A percentile compares a stretch with the other conserved stretches of the same genome.
phyloP scores from a whole-genome alignment of 2,329 filamentous ascomycete species.

The Xylariales sp. region DNA sequence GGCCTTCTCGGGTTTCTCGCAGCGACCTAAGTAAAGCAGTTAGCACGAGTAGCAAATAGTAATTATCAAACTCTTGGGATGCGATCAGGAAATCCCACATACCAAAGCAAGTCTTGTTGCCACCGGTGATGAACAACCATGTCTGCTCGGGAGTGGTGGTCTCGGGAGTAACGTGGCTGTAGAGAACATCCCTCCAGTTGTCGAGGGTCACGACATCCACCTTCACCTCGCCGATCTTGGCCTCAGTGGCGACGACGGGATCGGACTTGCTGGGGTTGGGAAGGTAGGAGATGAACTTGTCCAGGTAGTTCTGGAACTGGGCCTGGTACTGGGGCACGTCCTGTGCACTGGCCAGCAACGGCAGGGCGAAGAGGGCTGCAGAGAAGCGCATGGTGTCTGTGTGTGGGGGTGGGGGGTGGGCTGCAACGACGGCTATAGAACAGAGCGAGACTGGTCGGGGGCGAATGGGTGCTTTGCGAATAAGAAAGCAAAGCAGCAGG shows the following conservation, averaged over 20 bases:
- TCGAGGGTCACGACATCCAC: slow-evolving; percentile 59
- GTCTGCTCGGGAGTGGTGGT: slow-evolving; percentile 66
- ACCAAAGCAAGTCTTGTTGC: slow-evolving; percentile 75
- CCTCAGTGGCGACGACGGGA: slow-evolving; percentile 39
- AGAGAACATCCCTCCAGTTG: slow-evolving; percentile 68
- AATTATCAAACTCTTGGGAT: neutral
- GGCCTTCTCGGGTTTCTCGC: slow-evolving; percentile 58
- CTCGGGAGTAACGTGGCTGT: slow-evolving; percentile 53
- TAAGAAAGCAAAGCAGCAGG: too few species aligned
- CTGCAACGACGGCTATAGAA: too few species aligned
- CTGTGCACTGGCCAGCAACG: slow-evolving; percentile 49
- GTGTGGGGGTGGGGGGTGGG: slow-evolving; percentile 5
- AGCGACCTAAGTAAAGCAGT: slow-evolving; percentile 48
- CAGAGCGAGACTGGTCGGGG: too few species aligned
- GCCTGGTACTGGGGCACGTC: slow-evolving; percentile 55
- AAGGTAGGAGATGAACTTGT: slow-evolving; percentile 46
- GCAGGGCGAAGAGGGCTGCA: slow-evolving; percentile 47
- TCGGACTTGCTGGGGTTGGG: slow-evolving; percentile 41
- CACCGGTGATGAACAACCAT: slow-evolving; percentile 69
- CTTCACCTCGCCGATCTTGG: slow-evolving; percentile 45
- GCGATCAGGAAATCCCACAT: slow-evolving; percentile 18
- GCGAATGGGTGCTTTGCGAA: too few species aligned
- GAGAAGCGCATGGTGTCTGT: slow-evolving; percentile 54
- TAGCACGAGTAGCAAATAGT: neutral
- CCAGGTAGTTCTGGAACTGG: slow-evolving; percentile 59